Conservation (phyloP, 2,329 filamentous ascomycete genomes). For the Aspergillus sp. region DNA sequence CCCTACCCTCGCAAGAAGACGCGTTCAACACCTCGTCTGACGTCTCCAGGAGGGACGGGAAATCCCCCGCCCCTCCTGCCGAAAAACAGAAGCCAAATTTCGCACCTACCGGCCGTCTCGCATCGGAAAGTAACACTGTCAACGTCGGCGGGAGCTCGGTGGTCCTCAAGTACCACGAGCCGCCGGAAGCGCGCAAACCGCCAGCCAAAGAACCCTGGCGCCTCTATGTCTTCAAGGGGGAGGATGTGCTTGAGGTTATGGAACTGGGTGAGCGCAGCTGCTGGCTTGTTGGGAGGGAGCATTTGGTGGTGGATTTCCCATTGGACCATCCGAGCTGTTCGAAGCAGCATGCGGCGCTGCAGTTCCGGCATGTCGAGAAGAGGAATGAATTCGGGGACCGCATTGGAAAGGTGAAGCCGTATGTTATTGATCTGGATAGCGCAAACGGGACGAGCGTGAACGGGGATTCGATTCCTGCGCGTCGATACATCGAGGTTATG, state of each 20-base stretch:
- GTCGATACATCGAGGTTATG: slow-evolving; percentile 74
- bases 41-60: slow-evolving; percentile 12
- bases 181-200: slow-evolving; percentile 82
- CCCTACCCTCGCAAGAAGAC: slow-evolving; percentile 39
- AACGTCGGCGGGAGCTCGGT: slow-evolving; percentile 53
- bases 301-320: slow-evolving; percentile 68
- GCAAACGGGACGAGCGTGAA: slow-evolving; percentile 85
- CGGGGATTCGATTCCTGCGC: slow-evolving; percentile 59
- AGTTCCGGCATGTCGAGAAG: slow-evolving; percentile 79
- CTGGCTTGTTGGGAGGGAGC: slow-evolving; percentile 81
- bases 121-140: slow-evolving; percentile 78
- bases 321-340: slow-evolving; percentile 88
- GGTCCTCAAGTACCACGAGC: slow-evolving; percentile 92
- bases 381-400: slow-evolving; percentile 81
- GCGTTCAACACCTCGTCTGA: slow-evolving; percentile 34
- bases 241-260: slow-evolving; percentile 71
- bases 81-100: slow-evolving; percentile 78
- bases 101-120: slow-evolving; percentile 67
- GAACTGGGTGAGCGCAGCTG: slow-evolving; percentile 68
- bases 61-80: slow-evolving; percentile 18
- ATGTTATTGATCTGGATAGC: slow-evolving; percentile 87
- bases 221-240: slow-evolving; percentile 83
- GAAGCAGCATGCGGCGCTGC: slow-evolving; percentile 90
- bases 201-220: slow-evolving; percentile 71
- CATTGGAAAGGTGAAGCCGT: slow-evolving; percentile 69